Conservation (phyloP, 192 early-diverging fungal species). For the Linnemannia schmuckeri region DNA sequence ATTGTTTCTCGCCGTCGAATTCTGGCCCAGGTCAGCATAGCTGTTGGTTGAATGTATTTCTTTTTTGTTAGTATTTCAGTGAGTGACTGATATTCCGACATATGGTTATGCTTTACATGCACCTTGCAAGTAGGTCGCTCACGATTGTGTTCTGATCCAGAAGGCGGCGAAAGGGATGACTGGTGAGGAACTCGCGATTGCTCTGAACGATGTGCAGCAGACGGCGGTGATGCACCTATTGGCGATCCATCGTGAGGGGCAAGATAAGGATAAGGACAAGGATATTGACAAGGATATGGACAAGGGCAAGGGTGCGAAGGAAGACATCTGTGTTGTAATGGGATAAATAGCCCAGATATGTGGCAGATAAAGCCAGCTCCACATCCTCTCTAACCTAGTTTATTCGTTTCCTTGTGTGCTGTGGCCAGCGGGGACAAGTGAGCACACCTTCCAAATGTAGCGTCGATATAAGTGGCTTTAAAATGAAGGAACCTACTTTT, state of each 20-base stretch:
- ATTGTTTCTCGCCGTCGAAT: conserved; percentile 31
- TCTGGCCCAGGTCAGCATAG: conserved; percentile 19
- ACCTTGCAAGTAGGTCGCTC: conserved; percentile 19
- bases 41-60: background rate
- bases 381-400: background rate
- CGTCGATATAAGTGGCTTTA: background rate
- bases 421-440: background rate
- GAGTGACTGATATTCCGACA: background rate
- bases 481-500: background rate
- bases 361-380: background rate
- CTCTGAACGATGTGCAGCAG: conserved; percentile 14
- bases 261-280: background rate
- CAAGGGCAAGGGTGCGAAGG: background rate
- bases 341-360: background rate
- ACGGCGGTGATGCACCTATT: conserved; percentile 19
- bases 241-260: background rate
- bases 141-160: conserved; percentile 20
- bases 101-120: background rate
- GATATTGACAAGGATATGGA: background rate
- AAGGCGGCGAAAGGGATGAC: background rate
- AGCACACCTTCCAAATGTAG: background rate
- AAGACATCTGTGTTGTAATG: background rate
- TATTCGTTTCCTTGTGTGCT: background rate
- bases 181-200: background rate
- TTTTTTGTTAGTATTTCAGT: background rate